Evolutionary conservation across 148 eudicot species (phyloP).

Genomic region (Cornus controversa): DNA sequence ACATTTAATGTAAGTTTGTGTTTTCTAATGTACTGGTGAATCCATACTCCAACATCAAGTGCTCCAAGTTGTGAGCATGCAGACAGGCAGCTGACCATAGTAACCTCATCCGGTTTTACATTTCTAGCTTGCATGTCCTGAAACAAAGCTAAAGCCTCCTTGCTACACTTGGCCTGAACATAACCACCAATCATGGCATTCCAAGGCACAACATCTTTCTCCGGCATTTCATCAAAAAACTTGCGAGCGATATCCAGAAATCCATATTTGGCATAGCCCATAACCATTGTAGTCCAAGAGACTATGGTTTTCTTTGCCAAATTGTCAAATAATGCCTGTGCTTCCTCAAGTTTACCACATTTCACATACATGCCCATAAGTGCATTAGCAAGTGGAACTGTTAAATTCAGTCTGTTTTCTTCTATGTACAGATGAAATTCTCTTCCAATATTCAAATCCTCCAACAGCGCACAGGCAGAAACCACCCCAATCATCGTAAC

Average conservation of each 20-base stretch:
- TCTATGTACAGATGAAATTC: slow-evolving; percentile 39
- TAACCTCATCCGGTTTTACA: slow-evolving; percentile 50
- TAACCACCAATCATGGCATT: slow-evolving; percentile 69
- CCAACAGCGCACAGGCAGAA: slow-evolving; percentile 43
- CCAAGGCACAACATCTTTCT: slow-evolving; percentile 65
- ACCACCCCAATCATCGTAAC: slow-evolving; percentile 64
- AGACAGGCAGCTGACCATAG: slow-evolving; percentile 55
- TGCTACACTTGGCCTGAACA: slow-evolving; percentile 44
- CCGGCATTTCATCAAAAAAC: slow-evolving; percentile 46
- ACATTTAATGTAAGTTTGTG: slow-evolving; percentile 44
- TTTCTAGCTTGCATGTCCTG: slow-evolving; percentile 44
- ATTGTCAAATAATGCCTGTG: slow-evolving; percentile 38
- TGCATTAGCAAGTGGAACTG: slow-evolving; percentile 48
- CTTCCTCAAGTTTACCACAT: slow-evolving; percentile 52
- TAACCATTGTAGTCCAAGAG: slow-evolving; percentile 60
- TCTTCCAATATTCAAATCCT: slow-evolving; percentile 41
- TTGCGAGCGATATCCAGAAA: slow-evolving; percentile 42
- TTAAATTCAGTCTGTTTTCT: slow-evolving; percentile 31
- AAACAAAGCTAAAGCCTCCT: slow-evolving; percentile 53
- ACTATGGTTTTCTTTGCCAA: slow-evolving; percentile 50
- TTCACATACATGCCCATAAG: slow-evolving; percentile 62
- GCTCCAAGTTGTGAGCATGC: slow-evolving; percentile 66
- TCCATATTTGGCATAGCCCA: slow-evolving; percentile 54
- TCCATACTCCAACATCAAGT: slow-evolving; percentile 58
- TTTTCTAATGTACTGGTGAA: slow-evolving; percentile 43